Base-by-base conservation (phyloP, 371 early-diverging fungal species). In the Neoconidiobolus thromboides region DNA sequence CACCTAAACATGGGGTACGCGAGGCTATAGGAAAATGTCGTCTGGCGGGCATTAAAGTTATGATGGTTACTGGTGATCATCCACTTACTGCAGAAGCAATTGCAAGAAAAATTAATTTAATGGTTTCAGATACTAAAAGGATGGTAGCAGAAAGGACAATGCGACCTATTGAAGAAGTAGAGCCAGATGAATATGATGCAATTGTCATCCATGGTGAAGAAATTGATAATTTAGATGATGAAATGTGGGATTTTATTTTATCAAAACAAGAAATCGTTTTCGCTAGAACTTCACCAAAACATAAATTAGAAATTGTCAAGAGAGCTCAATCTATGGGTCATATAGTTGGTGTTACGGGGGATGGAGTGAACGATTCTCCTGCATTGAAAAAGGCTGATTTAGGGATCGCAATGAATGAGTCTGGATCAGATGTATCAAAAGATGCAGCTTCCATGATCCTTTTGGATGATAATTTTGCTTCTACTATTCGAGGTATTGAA, bases 31-130 rank as follows among this genome's bases (percentile, higher is more conserved):
- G 89, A 46, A 74, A 81, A 51, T 91, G 92, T 65, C 83, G 92
- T 60, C 73, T 72, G 36, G 97, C 96, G 2, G 95, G 93, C 63
- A 85, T 96, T 68, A 82, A 86, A 66, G 90, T 95, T 44, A 81
- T 93, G 77, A 96, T 93, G 93, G 93, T 92, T 5, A 96, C 95
- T 9, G 96, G 94, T 64, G 96, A 95, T 69, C 91, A 91, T 64
- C 88, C 91, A 40, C 74, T 93, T 63, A 92, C 94, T 0, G 86
- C 87, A 37, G 84, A 86, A 65, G 83, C 83, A 7, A 84, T 85
- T 62, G 87, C 78, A 3, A 81, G 93, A 63, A 89, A 91, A 72
- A 93, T 92, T 68, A 92, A 93, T 69, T 71, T 94, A 72, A 78
- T 94, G 66, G 59, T 92, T 2, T 76, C 79, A 39, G 92, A 94